These are phyloP conservation scores for Arctium lappa DNA, from an alignment of 129 eudicot genomes.

Conservation along the genomic window DNA sequence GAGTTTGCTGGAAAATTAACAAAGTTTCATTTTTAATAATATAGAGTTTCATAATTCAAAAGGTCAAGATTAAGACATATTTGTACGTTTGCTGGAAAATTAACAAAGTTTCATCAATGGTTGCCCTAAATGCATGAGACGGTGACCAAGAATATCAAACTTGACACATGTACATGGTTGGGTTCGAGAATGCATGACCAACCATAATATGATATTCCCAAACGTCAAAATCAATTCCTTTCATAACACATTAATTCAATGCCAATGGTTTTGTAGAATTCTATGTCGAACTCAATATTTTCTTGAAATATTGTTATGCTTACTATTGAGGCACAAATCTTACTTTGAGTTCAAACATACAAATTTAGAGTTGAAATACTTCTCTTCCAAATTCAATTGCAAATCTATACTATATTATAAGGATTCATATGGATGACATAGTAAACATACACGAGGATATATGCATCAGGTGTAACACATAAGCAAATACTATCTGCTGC, in stretches of 20 bases:
- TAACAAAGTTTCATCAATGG: not conserved
- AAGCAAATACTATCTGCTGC: not conserved
- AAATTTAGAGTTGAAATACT: not conserved
- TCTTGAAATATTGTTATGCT: not conserved
- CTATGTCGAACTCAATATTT: not conserved
- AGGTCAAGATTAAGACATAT: not conserved
- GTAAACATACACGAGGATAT: slow-evolving; percentile 7
- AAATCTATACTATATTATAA: slow-evolving; percentile 11
- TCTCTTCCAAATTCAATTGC: not conserved
- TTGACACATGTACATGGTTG: not conserved
- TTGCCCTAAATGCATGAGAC: not conserved
- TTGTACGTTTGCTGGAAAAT: not conserved
- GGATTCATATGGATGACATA: slow-evolving; percentile 62
- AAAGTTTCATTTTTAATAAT: too few species aligned
- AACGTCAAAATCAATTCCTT: not conserved
- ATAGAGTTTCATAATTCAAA: not conserved
- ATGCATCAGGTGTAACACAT: not conserved
- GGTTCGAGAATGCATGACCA: not conserved
- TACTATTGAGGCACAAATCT: not conserved
- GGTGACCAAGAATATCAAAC: not conserved
- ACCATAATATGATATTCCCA: not conserved
- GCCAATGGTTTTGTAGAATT: not conserved
- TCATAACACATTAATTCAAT: not conserved
- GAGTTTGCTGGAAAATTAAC: too few species aligned
- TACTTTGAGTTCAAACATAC: not conserved